Base-by-base conservation (phyloP, 1,139 yeast species). In the Sporopachydermia cereana region DNA sequence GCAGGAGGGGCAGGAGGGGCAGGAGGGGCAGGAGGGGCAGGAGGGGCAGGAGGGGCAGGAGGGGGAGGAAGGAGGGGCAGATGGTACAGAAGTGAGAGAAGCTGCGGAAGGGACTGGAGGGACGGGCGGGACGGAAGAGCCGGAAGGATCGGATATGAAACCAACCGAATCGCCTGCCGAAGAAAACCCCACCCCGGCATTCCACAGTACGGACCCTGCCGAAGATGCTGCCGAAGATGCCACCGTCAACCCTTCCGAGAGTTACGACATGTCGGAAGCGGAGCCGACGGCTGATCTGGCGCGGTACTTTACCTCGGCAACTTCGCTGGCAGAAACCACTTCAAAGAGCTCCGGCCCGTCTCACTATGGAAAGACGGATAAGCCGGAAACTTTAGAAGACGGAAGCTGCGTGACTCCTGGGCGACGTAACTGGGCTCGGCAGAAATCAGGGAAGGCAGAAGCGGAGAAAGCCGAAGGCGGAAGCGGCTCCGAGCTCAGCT, bases 241-340 rank as follows among this genome's bases (percentile, higher is more conserved):
- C 22, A 16, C 12, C 39, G 39, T 12, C n/a, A 9, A 20, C 39
- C 14, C 12, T 12, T 34, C 39, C 12, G 39, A 34, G 17, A 34
- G 17, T 7, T 12, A 5, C 18, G 39, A 16, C 12, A 20, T 16
- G 5, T 5, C n/a, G 39, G 12, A n/a, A 5, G 39, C 18, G n/a
- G n/a, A n/a, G 20, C n/a, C 39, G 39, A n/a, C 22, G 9, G 39
- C 9, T 9, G 39, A 34, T 34, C 17, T 34, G 22, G 5, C 39
- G 9, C 39, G 39, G 39, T 34, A 34, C 17, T 34, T 34, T 21
- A 34, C 39, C 22, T 34, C 39, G 7, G 39, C 17, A 12, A 21
- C 12, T 7, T 16, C 39, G 12, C 18, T 34, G 12, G 29, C 12
- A 25, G 29, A 14, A 25, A 25, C 29, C 12, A 7, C 29, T 7